These are phyloP conservation scores for Wallacemonas sp. DNA, from an alignment of 208 protist species.

Conservation along the genomic window DNA sequence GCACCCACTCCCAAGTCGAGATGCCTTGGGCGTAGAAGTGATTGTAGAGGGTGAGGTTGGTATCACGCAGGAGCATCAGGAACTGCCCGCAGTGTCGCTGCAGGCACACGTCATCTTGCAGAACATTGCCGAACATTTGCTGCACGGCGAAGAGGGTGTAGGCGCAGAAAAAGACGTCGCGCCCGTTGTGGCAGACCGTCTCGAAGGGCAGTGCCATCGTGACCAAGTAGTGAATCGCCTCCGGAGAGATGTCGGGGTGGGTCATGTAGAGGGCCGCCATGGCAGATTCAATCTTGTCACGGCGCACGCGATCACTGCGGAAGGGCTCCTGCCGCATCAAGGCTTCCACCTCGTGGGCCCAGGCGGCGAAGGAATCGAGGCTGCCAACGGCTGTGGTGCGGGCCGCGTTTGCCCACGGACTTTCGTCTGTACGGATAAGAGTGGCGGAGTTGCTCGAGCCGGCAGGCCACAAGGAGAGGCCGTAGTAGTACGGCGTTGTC, in stretches of 20 bases:
- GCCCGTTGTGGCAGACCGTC: slow-evolving; percentile 33
- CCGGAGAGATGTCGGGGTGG: slow-evolving; percentile 49
- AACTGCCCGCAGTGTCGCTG: slow-evolving; percentile 78
- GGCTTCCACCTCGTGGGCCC: background rate
- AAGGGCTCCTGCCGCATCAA: slow-evolving; percentile 18
- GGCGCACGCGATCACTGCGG: slow-evolving; percentile 19
- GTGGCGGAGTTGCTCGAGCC: slow-evolving; percentile 1
- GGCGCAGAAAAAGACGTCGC: slow-evolving; percentile 71
- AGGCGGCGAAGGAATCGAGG: slow-evolving; percentile 9
- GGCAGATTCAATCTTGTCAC: slow-evolving; percentile 41
- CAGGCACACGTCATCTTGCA: slow-evolving; percentile 61
- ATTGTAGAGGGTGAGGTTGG: slow-evolving; percentile 67
- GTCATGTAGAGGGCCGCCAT: slow-evolving; percentile 56
- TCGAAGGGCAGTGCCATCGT: slow-evolving; percentile 60
- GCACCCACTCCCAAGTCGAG: slow-evolving; percentile 73
- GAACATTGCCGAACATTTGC: slow-evolving; percentile 58
- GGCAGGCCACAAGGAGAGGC: slow-evolving; percentile 7
- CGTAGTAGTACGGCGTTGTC: slow-evolving; percentile 6
- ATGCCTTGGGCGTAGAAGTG: slow-evolving; percentile 78
- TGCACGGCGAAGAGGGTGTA: slow-evolving; percentile 53
- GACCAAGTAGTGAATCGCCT: slow-evolving; percentile 57
- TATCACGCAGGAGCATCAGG: slow-evolving; percentile 72
- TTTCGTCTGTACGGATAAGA: slow-evolving; percentile 11
- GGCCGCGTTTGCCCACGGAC: slow-evolving; percentile 9
- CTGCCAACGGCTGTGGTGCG: slow-evolving; percentile 1